Evolutionary conservation across 768 basidiomycete species (phyloP).

Genomic region (Dentipellis sp.): DNA sequence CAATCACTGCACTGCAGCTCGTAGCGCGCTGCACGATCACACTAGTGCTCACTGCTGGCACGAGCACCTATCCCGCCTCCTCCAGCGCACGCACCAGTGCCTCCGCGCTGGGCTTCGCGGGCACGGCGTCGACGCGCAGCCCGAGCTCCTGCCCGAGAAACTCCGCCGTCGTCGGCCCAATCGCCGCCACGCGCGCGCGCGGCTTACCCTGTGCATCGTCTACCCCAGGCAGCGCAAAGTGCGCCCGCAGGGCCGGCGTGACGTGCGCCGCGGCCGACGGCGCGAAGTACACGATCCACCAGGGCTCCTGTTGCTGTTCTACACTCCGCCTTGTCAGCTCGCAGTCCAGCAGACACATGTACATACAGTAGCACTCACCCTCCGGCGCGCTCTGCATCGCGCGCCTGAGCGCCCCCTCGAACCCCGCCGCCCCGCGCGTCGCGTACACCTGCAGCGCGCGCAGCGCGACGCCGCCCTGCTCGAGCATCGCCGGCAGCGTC

Average conservation of each 20-base stretch:
- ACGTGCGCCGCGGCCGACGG: conserved; percentile 61
- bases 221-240: conserved; percentile 30
- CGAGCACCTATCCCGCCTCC: background rate
- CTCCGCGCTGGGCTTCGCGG: conserved; percentile 48
- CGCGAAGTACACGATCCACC: conserved; percentile 75
- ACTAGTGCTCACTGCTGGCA: too few species aligned
- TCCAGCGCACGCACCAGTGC: conserved; percentile 28
- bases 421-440: conserved; percentile 47
- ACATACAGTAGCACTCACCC: too few species aligned
- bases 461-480: conserved; percentile 33
- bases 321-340: background rate
- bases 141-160: conserved; percentile 38
- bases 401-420: conserved; percentile 33
- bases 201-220: background rate
- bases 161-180: conserved; percentile 57
- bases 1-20: too few species aligned
- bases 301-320: conserved; percentile 26
- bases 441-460: conserved; percentile 58
- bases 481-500: conserved; percentile 44
- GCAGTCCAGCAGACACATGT: background rate
- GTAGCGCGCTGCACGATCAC: too few species aligned
- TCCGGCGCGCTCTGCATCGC: too few species aligned
- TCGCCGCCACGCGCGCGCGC: conserved; percentile 37
- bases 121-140: conserved; percentile 43
- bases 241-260: conserved; percentile 35